Percentiles rank a stretch among this genome's conserved stretches.
phyloP scores from a whole-genome alignment of 805 yeast species.

The Pichia californica region DNA sequence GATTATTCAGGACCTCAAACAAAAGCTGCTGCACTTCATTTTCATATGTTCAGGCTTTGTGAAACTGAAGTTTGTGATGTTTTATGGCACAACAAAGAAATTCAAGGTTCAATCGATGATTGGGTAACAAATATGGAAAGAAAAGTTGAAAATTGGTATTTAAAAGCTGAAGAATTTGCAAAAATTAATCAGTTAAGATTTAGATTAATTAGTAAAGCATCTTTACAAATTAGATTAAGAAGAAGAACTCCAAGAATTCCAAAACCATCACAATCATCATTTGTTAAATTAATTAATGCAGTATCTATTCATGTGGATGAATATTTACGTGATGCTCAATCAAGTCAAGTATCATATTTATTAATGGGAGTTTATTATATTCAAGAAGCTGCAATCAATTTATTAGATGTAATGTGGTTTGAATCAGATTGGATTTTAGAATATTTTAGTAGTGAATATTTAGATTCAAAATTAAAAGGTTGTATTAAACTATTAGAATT shows the following conservation, averaged over 20 bases:
- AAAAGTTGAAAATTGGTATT: constrained; percentile 11
- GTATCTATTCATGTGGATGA: constrained; percentile 8
- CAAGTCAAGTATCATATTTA: constrained; percentile 11
- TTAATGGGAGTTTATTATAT: constrained; percentile 11
- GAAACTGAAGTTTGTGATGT: constrained; percentile 14
- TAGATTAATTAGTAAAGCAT: constrained; percentile 11
- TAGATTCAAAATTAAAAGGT: constrained; percentile 5
- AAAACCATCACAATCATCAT: constrained; percentile 3
- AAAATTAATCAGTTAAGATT: constrained; percentile 13
- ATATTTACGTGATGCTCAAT: constrained; percentile 9
- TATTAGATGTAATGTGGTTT: constrained; percentile 13
- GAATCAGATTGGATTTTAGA: constrained; percentile 13
- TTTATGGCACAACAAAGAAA: constrained; percentile 11
- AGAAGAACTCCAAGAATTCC: constrained; percentile 13
- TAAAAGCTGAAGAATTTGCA: constrained; percentile 13
- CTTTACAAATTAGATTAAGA: constrained; percentile 9
- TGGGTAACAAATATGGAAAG: constrained; percentile 9
- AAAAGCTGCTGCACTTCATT: constrained; percentile 14
- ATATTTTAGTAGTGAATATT: constrained; percentile 3
- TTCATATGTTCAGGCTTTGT: constrained; percentile 10
- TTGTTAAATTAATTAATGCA: constrained; percentile 4
- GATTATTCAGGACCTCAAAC: constrained; percentile 14
- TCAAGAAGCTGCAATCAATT: constrained; percentile 8
- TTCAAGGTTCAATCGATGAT: background rate
- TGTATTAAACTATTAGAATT: constrained; percentile 5